A percentile compares a stretch with the other conserved stretches of the same genome.
phyloP scores from a whole-genome alignment of 768 basidiomycete genomes.

The Psilocybe azurescens region DNA sequence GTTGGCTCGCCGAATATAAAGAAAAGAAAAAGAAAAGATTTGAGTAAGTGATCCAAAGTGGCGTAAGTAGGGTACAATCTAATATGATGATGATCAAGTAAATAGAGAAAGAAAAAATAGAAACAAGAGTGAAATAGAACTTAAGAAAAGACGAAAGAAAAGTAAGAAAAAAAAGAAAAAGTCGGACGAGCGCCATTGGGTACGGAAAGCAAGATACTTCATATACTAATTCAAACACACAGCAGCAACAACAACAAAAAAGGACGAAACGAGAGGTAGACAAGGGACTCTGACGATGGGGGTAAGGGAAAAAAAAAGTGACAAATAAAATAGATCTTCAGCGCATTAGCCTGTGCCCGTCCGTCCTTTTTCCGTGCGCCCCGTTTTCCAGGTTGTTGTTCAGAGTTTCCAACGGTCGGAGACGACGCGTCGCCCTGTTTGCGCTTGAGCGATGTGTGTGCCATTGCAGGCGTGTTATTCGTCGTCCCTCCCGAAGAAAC shows the following conservation, averaged over 20 bases:
- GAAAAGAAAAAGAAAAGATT: slow-evolving; percentile 3
- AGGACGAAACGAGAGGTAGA: slow-evolving; percentile 24
- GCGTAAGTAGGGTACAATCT: slow-evolving; percentile 23
- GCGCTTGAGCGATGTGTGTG: slow-evolving; percentile 59
- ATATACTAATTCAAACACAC: slow-evolving; percentile 18
- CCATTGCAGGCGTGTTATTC: slow-evolving; percentile 55
- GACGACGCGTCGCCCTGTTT: slow-evolving; percentile 55
- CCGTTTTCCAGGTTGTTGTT: slow-evolving; percentile 55
- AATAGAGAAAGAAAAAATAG: neutral
- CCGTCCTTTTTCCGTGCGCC: slow-evolving; percentile 58
- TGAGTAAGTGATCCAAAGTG: slow-evolving; percentile 18
- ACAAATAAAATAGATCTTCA: slow-evolving; percentile 15
- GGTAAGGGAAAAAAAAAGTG: slow-evolving; percentile 27
- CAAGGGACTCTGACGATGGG: slow-evolving; percentile 8
- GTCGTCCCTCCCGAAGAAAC: slow-evolving; percentile 45
- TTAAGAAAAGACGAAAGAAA: too few species aligned
- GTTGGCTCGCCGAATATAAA: slow-evolving; percentile 11
- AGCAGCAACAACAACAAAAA: slow-evolving; percentile 10
- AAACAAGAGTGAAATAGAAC: too few species aligned
- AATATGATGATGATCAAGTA: slow-evolving; percentile 13
- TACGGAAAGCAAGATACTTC: slow-evolving; percentile 26
- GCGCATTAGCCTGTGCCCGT: slow-evolving; percentile 34
- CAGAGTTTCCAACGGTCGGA: slow-evolving; percentile 52
- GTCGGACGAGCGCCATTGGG: slow-evolving; percentile 6
- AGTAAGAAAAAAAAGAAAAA: slow-evolving; percentile 5